Conservation (phyloP, 116 monocot genomes). For the Phalaenopsis hybrid region DNA sequence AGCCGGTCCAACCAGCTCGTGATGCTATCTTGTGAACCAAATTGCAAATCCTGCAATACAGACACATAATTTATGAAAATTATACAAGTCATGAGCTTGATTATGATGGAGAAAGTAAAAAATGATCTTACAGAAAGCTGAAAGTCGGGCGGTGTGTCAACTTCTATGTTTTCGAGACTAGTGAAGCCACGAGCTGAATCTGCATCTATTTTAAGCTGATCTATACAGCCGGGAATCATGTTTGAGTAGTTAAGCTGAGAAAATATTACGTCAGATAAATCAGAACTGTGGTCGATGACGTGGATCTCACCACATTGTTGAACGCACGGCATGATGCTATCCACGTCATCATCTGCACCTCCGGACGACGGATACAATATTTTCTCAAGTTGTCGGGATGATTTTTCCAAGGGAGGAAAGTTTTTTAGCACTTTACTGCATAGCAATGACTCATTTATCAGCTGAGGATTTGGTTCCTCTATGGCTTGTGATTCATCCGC, state of each 20-base stretch:
- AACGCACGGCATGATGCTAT: too few relatives aligned
- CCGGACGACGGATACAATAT: too few relatives aligned
- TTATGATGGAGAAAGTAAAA: not conserved
- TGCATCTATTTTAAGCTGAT: constrained; percentile 10
- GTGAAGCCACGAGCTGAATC: constrained; percentile 18
- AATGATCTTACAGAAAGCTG: constrained; percentile 65
- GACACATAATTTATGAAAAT: not conserved
- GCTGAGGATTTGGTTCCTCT: constrained; percentile 22
- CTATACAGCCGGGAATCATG: constrained; percentile 5
- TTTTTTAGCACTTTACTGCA: constrained; percentile 65
- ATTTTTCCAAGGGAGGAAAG: constrained; percentile 26
- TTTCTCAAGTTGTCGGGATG: constrained; percentile 11
- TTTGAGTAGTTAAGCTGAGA: not conserved
- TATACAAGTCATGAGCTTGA: not conserved
- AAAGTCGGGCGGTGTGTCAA: constrained; percentile 55
- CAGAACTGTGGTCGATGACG: too few relatives aligned
- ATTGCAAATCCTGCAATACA: constrained; percentile 58
- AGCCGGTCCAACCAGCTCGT: constrained; percentile 51
- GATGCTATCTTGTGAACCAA: constrained; percentile 77
- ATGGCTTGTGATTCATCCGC: constrained; percentile 59
- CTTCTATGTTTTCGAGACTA: constrained; percentile 47
- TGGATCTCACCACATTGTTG: too few relatives aligned
- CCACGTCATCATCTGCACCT: too few relatives aligned
- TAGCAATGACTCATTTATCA: constrained; percentile 37
- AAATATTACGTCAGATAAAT: too few relatives aligned